Evolutionary conservation across 106 monocot species (phyloP).

Genomic region (Xerophyta viscosa): DNA sequence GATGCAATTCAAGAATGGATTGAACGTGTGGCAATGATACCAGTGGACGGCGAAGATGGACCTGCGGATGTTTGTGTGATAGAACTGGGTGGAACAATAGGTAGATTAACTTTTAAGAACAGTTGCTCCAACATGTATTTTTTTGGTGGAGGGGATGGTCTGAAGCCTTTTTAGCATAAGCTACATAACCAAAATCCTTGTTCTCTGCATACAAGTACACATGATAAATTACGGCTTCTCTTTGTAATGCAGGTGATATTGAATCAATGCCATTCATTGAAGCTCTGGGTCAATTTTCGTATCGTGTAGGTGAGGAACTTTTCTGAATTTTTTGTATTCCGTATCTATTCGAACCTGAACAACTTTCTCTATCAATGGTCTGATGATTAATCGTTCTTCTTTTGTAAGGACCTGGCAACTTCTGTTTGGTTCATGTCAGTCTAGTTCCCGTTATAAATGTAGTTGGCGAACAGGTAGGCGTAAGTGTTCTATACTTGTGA

Average conservation of each 20-base stretch:
- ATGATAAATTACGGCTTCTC: neutral
- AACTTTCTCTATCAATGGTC: too few species aligned
- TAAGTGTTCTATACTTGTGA: neutral
- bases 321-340: neutral
- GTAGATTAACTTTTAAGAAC: constrained; percentile 13
- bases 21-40: constrained; percentile 41
- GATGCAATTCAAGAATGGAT: constrained; percentile 76
- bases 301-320: constrained; percentile 30
- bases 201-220: too few species aligned
- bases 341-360: too few species aligned
- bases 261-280: constrained; percentile 90
- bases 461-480: constrained; percentile 31
- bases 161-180: neutral
- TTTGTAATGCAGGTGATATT: constrained; percentile 61
- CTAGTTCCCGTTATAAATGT: constrained; percentile 37
- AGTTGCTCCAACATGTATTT: neutral
- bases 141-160: neutral
- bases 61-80: constrained; percentile 62
- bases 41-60: constrained; percentile 62
- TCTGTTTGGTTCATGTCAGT: constrained; percentile 42
- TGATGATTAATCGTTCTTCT: neutral
- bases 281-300: constrained; percentile 56
- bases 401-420: constrained; percentile 27
- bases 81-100: constrained; percentile 65
- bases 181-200: too few species aligned